Conservation (phyloP, 768 basidiomycete genomes). For the Amanita exitialis region DNA sequence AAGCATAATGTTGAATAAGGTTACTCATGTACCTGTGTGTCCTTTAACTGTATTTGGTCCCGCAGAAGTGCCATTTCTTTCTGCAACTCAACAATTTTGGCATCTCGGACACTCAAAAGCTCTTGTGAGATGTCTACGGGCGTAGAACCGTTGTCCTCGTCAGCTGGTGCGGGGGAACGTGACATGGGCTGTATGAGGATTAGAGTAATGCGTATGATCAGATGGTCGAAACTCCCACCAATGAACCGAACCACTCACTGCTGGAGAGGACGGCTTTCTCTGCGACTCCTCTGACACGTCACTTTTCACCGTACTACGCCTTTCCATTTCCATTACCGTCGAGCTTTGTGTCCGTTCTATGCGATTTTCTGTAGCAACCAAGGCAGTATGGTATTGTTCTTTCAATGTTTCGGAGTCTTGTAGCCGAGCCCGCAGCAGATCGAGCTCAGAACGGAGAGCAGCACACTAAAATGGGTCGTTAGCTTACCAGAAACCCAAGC, state of each 20-base stretch:
- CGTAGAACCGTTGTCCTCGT: constrained; percentile 26
- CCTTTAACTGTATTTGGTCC: constrained; percentile 32
- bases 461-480: constrained; percentile 32
- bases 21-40: constrained; percentile 30
- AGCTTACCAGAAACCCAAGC: not conserved
- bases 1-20: not conserved
- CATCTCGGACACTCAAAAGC: constrained; percentile 30
- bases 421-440: constrained; percentile 36
- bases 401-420: constrained; percentile 39
- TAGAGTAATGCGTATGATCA: constrained; percentile 32
- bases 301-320: constrained; percentile 21
- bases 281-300: constrained; percentile 37
- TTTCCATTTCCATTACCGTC: constrained; percentile 38
- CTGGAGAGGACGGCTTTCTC: constrained; percentile 50
- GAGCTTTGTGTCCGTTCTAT: constrained; percentile 50
- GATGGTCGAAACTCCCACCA: constrained; percentile 52
- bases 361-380: constrained; percentile 49
- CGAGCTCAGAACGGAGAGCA: constrained; percentile 49
- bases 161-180: constrained; percentile 20
- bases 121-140: constrained; percentile 31
- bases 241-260: constrained; percentile 62
- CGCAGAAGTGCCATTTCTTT: constrained; percentile 33
- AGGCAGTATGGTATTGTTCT: constrained; percentile 37
- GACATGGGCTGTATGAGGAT: constrained; percentile 33
- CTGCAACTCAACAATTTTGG: constrained; percentile 38